Evolutionary conservation across 768 basidiomycete genomes (phyloP).

Genomic region (Podaxis carcinomalis): DNA sequence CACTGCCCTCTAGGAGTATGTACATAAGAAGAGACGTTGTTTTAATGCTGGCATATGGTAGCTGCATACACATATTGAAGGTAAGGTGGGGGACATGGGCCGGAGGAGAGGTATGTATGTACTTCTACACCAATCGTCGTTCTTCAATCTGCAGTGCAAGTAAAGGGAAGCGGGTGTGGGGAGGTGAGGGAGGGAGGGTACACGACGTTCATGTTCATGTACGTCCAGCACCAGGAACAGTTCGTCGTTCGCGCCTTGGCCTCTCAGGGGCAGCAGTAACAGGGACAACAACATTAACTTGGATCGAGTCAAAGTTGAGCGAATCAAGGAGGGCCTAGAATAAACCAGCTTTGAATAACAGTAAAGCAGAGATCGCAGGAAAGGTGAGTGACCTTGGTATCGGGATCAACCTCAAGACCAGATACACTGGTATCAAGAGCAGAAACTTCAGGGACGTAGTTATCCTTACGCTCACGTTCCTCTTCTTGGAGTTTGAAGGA

Average conservation of each 20-base stretch:
- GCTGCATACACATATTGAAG: background rate
- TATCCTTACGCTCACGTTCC: constrained; percentile 98
- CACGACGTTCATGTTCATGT: background rate
- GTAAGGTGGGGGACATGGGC: background rate
- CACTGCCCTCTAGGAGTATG: background rate
- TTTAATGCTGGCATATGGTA: background rate
- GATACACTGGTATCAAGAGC: constrained; percentile 78
- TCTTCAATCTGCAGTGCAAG: background rate
- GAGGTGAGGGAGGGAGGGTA: no score
- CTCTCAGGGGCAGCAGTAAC: constrained; percentile 67
- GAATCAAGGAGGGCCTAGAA: constrained; percentile 78
- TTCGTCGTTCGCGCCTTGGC: constrained; percentile 70
- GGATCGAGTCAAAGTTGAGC: constrained; percentile 93
- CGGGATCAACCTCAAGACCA: constrained; percentile 84
- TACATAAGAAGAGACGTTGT: background rate
- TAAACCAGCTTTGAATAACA: background rate
- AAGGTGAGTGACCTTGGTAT: constrained; percentile 75
- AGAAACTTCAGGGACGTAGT: constrained; percentile 98
- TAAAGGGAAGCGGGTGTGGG: no score
- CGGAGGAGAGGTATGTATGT: background rate
- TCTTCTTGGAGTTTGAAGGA: constrained; percentile 99
- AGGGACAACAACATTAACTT: constrained; percentile 65
- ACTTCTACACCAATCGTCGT: background rate
- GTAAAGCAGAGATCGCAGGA: background rate
- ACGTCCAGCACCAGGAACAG: constrained; percentile 76